Evolutionary conservation across 345 rosid genomes (phyloP).

Genomic region (Acer yangbiense): DNA sequence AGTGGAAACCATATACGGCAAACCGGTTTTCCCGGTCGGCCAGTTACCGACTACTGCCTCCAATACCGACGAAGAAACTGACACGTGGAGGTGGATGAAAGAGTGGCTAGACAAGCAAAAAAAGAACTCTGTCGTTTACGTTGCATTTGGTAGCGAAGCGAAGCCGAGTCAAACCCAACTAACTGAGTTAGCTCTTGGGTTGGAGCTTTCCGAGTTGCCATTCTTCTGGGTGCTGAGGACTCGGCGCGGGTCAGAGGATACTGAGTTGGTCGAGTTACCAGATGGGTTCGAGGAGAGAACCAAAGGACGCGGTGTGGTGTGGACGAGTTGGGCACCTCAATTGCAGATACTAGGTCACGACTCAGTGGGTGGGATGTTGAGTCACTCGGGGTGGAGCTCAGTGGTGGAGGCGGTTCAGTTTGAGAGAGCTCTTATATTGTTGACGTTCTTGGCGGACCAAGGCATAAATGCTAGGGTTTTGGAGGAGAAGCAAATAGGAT

Average conservation of each 20-base stretch:
- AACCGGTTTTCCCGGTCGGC: conserved; percentile 20
- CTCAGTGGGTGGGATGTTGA: conserved; percentile 19
- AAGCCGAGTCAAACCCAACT: conserved; percentile 4
- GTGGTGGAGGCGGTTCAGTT: conserved; percentile 20
- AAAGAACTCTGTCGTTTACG: neutral
- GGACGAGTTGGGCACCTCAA: conserved; percentile 31
- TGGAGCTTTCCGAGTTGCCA: conserved; percentile 6
- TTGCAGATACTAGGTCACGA: conserved; percentile 23
- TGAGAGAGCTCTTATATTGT: conserved; percentile 3
- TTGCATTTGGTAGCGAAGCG: conserved; percentile 8
- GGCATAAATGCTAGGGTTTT: conserved; percentile 25
- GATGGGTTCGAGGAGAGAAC: conserved; percentile 29
- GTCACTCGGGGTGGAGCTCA: conserved; percentile 27
- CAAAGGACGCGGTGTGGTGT: conserved; percentile 19
- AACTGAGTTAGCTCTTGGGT: conserved; percentile 3
- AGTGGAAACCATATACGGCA: conserved; percentile 6
- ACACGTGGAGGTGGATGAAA: neutral
- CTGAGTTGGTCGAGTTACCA: conserved; percentile 14
- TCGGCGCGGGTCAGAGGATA: neutral
- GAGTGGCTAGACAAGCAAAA: conserved; percentile 1
- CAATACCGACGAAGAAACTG: neutral
- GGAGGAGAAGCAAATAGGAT: conserved; percentile 22
- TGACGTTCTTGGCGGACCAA: conserved; percentile 24
- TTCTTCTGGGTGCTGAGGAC: conserved; percentile 8
- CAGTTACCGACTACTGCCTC: neutral